Percentiles rank a stretch among this genome's conserved stretches.
These are phyloP conservation scores for Candida sp. DNA, from an alignment of 1,139 yeast species.

Conservation along the genomic window DNA sequence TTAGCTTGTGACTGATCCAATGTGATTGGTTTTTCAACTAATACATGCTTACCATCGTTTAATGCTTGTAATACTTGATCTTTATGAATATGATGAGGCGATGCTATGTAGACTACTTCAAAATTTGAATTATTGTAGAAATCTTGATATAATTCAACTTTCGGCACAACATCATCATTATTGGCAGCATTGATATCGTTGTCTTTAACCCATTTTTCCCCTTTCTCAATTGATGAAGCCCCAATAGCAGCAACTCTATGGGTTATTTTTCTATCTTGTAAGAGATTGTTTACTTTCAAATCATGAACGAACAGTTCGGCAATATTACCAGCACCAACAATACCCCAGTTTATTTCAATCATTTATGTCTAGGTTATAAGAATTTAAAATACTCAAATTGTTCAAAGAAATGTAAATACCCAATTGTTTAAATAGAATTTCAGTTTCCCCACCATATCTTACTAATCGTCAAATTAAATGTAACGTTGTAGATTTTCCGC, in stretches of 20 bases:
- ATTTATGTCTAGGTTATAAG: slow-evolving; percentile 1
- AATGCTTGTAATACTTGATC: slow-evolving; percentile 48
- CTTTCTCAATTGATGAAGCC: slow-evolving; percentile 23
- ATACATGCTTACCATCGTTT: slow-evolving; percentile 48
- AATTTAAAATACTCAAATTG: too few species aligned
- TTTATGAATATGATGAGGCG: slow-evolving; percentile 57
- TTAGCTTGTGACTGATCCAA: slow-evolving; percentile 47
- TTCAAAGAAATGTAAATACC: background rate
- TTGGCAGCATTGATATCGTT: slow-evolving; percentile 10
- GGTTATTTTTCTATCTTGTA: slow-evolving; percentile 13
- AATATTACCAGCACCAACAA: slow-evolving; percentile 46
- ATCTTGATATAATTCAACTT: slow-evolving; percentile 24
- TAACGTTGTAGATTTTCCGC: background rate
- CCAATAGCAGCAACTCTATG: slow-evolving; percentile 34
- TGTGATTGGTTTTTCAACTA: slow-evolving; percentile 62
- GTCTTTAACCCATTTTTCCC: slow-evolving; percentile 19
- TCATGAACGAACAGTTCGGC: slow-evolving; percentile 38
- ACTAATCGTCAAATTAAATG: background rate
- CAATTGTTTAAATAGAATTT: background rate
- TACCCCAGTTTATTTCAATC: slow-evolving; percentile 33
- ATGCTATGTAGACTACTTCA: slow-evolving; percentile 55
- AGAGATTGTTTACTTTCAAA: slow-evolving; percentile 24
- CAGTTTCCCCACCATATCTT: background rate
- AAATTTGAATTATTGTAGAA: slow-evolving; percentile 42
- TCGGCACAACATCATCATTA: slow-evolving; percentile 18